These are phyloP conservation scores for Cetradonia linearis DNA, from an alignment of 495 filamentous ascomycete genomes.

Conservation along the genomic window DNA sequence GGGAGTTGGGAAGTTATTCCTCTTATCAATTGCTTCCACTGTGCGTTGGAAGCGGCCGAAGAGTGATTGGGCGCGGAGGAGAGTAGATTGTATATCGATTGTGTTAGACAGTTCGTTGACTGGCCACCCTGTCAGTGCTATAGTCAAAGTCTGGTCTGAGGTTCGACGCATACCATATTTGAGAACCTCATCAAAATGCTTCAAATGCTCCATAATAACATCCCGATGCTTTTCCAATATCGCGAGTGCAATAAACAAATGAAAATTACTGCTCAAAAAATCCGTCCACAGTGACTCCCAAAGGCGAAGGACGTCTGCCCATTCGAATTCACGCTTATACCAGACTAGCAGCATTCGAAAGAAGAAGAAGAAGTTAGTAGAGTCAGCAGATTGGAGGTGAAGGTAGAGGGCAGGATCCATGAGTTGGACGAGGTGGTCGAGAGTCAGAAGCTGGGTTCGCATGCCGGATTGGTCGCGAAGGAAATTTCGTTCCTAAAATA, in stretches of 20 bases:
- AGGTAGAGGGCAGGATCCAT: conserved; percentile 92
- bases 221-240: conserved; percentile 92
- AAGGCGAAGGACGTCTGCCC: conserved; percentile 71
- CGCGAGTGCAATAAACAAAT: conserved; percentile 86
- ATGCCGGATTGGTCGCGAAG: conserved; percentile 92
- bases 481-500: conserved; percentile 73
- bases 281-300: conserved; percentile 97
- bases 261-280: conserved; percentile 76
- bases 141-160: neutral
- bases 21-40: conserved; percentile 79
- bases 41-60: conserved; percentile 79
- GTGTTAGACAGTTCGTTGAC: conserved; percentile 92
- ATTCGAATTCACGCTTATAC: conserved; percentile 96
- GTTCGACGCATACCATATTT: conserved; percentile 66
- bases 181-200: conserved; percentile 91
- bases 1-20: conserved; percentile 67
- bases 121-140: conserved; percentile 25
- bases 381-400: conserved; percentile 80
- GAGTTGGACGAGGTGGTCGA: conserved; percentile 89
- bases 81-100: conserved; percentile 76
- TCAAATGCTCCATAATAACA: conserved; percentile 89
- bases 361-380: conserved; percentile 99
- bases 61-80: conserved; percentile 77
- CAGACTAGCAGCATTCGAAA: conserved; percentile 97
- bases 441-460: conserved; percentile 76